Base-by-base conservation (phyloP, 192 early-diverging fungal species). In the Coemansia sp. region DNA sequence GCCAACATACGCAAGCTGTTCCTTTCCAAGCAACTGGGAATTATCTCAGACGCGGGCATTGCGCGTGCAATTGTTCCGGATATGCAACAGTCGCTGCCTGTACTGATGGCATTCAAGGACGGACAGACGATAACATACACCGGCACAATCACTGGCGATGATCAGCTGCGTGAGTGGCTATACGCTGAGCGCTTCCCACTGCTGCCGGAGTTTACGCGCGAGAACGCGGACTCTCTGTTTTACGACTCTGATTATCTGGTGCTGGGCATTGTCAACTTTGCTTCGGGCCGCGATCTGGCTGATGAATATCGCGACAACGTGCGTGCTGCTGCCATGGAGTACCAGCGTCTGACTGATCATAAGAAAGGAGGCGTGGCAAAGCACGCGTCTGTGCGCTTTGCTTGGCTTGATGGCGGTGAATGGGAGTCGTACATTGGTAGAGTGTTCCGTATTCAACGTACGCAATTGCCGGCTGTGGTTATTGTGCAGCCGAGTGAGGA, bases 221-320 rank as follows among this genome's bases (percentile, higher is more conserved):
- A 82, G 25, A 94, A 93, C 63, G 81, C 90, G 17, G 87, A 89
- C 32, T 80, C 84, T 2, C 83, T 93, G 67, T 82, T 95, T 67
- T 84, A 87, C 30, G 82, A 87, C 54, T 76, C 87, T 21, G 83
- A 86, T 53, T 75, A 86, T 55, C 71, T 94, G 1, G 84, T 92
- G 0, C 70, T 95, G 64, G 85, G 78, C 4, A 62, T 93, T 3
- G 70, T 93, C 19, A 85, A 89, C 64, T 33, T 74, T n/a, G 59
- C 67, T 52, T 33, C 32, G 6, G 70, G 70, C 39, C 59, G 57
- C 32, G 72, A 68, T 30, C 39, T 61, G 7, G 25, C 72, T 20
- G 59, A 57, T 14, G 31, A 53, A 19, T 54, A 67, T 53, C 67
- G 70, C 52, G 63, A 62, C 20, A 58, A 58, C 30, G 75, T 63